Evolutionary conservation across 208 protist genomes (phyloP), one percentile per base, ranked within the genome.

Genomic region (Leishmania gerbilli): DNA sequence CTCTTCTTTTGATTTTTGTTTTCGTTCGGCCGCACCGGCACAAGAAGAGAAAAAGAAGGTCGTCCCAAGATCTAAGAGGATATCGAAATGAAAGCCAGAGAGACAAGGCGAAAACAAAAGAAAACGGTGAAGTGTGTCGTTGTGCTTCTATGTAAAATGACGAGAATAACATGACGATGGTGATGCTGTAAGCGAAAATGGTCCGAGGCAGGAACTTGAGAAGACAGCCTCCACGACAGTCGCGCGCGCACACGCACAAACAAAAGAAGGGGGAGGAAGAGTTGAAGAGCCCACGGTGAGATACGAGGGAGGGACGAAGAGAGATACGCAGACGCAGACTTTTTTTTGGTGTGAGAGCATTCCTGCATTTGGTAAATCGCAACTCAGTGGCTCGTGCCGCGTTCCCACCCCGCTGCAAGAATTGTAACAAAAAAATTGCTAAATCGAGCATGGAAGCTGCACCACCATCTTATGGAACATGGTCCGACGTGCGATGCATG

Each of bases 61-160:
- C 15, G 15, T 3, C 27, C 17, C 4, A 21, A 40, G n/a, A 40
- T 40, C 62, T 68, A 68, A 17, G 31, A 64, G 58, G 58, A 40
- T 37, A 68, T 68, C 40, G 2, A 53, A 51, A n/a, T 2, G 0
- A 42, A 75, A 31, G 21, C 8, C 5, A 55, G 15, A 42, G 47
- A 21, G 1, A 74, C 21, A 80, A 64, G 5, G 0, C 31, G 0
- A 77, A 62, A 77, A 77, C 2, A 77, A 62, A 77, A 77, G 34
- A 49, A 77, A 62, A 65, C 24, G 64, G 45, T 69, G 60, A 68
- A 77, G 21, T 17, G 27, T 34, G 34, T 49, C 31, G 49, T 21
- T 42, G 24, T 67, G 55, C 31, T 2, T 71, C 67, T 71, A 71
- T 71, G 67, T 45, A 40, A 7, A 37, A 37, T 72, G n/a, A n/a